phyloP scores from a whole-genome alignment of 2,329 filamentous ascomycete species.

The Didymella glomerata region DNA sequence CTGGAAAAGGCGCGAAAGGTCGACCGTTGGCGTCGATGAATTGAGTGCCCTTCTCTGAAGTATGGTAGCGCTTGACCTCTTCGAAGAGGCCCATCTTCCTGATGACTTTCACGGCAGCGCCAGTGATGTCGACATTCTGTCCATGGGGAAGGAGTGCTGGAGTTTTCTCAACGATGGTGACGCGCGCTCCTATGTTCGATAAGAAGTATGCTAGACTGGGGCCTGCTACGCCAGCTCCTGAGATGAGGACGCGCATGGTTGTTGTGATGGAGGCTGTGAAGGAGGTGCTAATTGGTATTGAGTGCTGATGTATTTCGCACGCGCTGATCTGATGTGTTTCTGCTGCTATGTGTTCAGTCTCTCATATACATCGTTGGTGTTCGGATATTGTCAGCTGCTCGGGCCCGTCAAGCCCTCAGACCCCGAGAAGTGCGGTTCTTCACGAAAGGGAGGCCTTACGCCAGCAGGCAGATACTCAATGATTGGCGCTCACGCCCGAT shows the following conservation, averaged over 20 bases:
- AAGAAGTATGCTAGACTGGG: slow-evolving; percentile 48
- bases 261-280: not conserved
- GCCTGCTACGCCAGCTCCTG: slow-evolving; percentile 51
- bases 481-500: slow-evolving; percentile 4
- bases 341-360: not conserved
- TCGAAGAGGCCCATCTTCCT: slow-evolving; percentile 51
- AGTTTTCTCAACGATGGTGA: slow-evolving; percentile 55
- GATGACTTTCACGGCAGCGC: slow-evolving; percentile 52
- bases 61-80: slow-evolving; percentile 45
- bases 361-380: slow-evolving; percentile 3
- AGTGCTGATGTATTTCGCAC: not conserved
- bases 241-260: slow-evolving; percentile 44
- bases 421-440: slow-evolving; percentile 1
- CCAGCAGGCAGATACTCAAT: not conserved
- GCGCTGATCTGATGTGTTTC: not conserved
- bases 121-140: slow-evolving; percentile 56
- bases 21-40: slow-evolving; percentile 40
- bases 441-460: slow-evolving; percentile 2
- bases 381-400: slow-evolving; percentile 2
- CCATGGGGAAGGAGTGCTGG: slow-evolving; percentile 50
- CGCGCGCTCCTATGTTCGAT: slow-evolving; percentile 29
- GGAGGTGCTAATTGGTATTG: not conserved
- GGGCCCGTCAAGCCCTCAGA: slow-evolving; percentile 6
- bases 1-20: slow-evolving; percentile 27
- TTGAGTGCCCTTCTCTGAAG: slow-evolving; percentile 51